phyloP scores from a whole-genome alignment of 2,329 filamentous ascomycete genomes.

The Hypoxylon rubiginosum region DNA sequence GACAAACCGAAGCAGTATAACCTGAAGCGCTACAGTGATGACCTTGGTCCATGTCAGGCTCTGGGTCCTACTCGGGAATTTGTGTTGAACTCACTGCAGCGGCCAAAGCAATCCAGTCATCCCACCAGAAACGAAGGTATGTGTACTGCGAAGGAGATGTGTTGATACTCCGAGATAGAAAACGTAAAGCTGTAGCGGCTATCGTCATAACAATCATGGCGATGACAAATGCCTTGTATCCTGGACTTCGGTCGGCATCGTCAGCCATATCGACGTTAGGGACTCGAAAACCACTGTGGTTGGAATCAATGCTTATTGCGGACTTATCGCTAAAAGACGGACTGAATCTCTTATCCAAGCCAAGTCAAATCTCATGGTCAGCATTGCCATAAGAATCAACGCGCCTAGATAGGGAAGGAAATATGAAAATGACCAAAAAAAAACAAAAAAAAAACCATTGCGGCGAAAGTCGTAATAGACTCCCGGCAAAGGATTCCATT shows the following conservation, averaged over 20 bases:
- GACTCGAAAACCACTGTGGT: neutral
- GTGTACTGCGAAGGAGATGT: slow-evolving; percentile 1
- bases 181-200: neutral
- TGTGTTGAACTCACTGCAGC: slow-evolving; percentile 5
- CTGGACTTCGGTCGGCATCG: slow-evolving; percentile 1
- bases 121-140: slow-evolving; percentile 10
- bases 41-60: neutral
- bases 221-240: slow-evolving; percentile 1
- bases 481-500: neutral
- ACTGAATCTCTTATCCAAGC: neutral
- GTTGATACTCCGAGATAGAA: slow-evolving; percentile 1
- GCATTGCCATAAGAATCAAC: neutral
- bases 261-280: neutral
- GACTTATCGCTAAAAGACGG: neutral
- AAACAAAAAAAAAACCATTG: neutral
- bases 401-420: neutral
- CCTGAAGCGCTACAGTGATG: slow-evolving; percentile 6
- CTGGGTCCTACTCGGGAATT: neutral
- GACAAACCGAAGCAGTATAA: slow-evolving; percentile 5
- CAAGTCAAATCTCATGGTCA: neutral
- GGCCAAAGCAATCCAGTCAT: slow-evolving; percentile 7
- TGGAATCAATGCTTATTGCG: neutral
- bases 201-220: slow-evolving; percentile 1
- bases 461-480: neutral
- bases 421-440: neutral